A percentile compares a stretch with the other conserved stretches of the same genome.
phyloP scores from a whole-genome alignment of 208 protist genomes.

The Wallacemonas sp. region DNA sequence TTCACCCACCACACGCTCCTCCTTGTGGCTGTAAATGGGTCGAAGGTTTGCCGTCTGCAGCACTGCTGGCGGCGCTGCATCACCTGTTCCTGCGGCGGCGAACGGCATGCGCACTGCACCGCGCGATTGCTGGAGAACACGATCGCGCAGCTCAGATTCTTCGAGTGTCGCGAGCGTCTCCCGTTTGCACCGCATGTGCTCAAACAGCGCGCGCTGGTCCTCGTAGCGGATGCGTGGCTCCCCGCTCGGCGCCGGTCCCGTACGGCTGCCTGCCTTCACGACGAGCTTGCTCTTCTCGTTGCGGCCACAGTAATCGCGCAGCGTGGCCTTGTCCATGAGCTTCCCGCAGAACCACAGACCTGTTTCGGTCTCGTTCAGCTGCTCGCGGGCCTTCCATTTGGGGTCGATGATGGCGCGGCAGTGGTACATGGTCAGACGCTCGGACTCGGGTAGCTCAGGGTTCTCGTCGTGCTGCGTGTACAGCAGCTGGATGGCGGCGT shows the following conservation, averaged over 20 bases:
- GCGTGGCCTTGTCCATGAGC: constrained; percentile 36
- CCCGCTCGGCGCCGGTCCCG: constrained; percentile 48
- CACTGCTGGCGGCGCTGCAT: neutral
- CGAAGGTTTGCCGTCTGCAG: constrained; percentile 30
- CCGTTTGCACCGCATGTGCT: constrained; percentile 43
- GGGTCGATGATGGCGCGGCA: constrained; percentile 74
- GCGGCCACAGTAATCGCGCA: constrained; percentile 49
- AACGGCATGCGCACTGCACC: constrained; percentile 27
- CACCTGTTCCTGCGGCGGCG: neutral
- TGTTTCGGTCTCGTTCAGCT: constrained; percentile 21
- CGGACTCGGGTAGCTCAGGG: constrained; percentile 71
- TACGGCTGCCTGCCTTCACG: constrained; percentile 63
- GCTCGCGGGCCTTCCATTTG: constrained; percentile 58
- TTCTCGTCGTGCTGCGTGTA: constrained; percentile 54
- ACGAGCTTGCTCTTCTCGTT: constrained; percentile 75
- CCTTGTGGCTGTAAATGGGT: constrained; percentile 48
- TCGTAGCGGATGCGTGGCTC: constrained; percentile 84
- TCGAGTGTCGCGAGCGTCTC: constrained; percentile 59
- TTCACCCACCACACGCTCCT: constrained; percentile 39
- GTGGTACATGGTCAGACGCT: constrained; percentile 77
- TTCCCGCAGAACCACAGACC: constrained; percentile 83
- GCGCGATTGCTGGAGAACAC: constrained; percentile 58
- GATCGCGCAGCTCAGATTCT: constrained; percentile 71
- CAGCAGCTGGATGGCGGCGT: constrained; percentile 29
- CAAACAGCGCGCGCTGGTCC: constrained; percentile 67